Base-by-base conservation (phyloP, 1,284 basidiomycete species). In the Cutaneotrichosporon sp. region DNA sequence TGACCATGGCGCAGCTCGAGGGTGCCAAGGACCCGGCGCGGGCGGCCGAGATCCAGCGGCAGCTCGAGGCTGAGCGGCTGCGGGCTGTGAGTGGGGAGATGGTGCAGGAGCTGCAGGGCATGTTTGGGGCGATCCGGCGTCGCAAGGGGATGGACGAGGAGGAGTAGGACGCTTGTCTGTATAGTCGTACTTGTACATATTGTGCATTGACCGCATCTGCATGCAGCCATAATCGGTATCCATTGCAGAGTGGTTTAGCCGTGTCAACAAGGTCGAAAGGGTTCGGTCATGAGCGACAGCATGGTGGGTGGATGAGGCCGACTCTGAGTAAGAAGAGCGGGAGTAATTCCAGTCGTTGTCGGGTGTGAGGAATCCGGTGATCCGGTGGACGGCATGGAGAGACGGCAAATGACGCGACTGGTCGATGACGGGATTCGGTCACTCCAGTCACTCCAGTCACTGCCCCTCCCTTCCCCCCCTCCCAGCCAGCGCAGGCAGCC, bases 81-180 rank as follows among this genome's bases (percentile, higher is more conserved):
- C 63, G 54, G 27, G 52, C 52, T 0, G 69, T 67, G 13, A 34
- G 29, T 13, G 70, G 69, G 4, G 54, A 67, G 56, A 70, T 78
- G 29, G 69, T 78, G 18, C 66, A 68, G 45, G 76, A 78, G 68
- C 63, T 78, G 27, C 65, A 68, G 57, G 69, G 72, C 16, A 69
- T 78, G 56, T 76, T 78, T 45, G 75, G 70, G 20, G 60, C 69
- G 22, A 77, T 78, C 29, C 61, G 75, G 63, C 52, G 56, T 33
- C 62, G 69, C 31, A 78, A 73, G 58, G 69, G 64, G 22, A 60
- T 64, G 59, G 45, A 31, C 13, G 45, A 24, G 25, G 55, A 36
- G 10, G 54, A 33, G 25, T 46, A 27, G 18, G 18, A 16, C n/a
- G 27, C 31, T n/a, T 20, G n/a, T 14, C 20, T 16, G 25, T 47